Evolutionary conservation across 148 eudicot genomes (phyloP).

Genomic region (Drosera capensis): DNA sequence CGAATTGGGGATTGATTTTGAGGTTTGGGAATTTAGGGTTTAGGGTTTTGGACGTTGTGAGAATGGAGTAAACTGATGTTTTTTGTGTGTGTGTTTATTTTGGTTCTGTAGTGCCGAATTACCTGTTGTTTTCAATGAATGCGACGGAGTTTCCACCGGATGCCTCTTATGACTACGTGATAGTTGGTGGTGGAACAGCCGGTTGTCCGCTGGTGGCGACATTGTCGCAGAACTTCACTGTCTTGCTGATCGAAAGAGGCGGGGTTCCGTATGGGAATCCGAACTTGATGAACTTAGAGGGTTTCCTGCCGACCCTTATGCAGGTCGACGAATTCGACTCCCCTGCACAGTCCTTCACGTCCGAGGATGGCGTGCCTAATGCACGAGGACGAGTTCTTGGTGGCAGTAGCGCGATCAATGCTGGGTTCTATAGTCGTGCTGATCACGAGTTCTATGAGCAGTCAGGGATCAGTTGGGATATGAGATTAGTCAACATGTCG

Average conservation of each 20-base stretch:
- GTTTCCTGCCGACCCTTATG: conserved; percentile 44
- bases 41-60: not conserved
- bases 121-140: conserved; percentile 42
- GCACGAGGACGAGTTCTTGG: conserved; percentile 93
- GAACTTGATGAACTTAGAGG: conserved; percentile 61
- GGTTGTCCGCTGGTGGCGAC: conserved; percentile 91
- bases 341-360: conserved; percentile 70
- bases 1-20: too few species aligned
- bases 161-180: conserved; percentile 62
- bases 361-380: conserved; percentile 90
- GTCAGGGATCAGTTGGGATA: conserved; percentile 53
- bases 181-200: conserved; percentile 84
- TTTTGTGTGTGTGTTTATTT: conserved; percentile 1
- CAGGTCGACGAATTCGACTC: conserved; percentile 38
- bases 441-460: conserved; percentile 41
- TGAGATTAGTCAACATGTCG: conserved; percentile 41
- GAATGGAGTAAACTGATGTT: not conserved
- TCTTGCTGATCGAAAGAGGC: conserved; percentile 71
- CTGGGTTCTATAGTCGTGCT: conserved; percentile 81
- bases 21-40: not conserved
- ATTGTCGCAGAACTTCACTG: conserved; percentile 36
- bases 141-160: conserved; percentile 61
- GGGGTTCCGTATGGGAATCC: conserved; percentile 54
- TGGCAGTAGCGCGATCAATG: conserved; percentile 87
- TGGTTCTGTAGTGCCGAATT: conserved; percentile 46